Conservation (phyloP, 441 rosid genomes). For the Syzygium malaccense region DNA sequence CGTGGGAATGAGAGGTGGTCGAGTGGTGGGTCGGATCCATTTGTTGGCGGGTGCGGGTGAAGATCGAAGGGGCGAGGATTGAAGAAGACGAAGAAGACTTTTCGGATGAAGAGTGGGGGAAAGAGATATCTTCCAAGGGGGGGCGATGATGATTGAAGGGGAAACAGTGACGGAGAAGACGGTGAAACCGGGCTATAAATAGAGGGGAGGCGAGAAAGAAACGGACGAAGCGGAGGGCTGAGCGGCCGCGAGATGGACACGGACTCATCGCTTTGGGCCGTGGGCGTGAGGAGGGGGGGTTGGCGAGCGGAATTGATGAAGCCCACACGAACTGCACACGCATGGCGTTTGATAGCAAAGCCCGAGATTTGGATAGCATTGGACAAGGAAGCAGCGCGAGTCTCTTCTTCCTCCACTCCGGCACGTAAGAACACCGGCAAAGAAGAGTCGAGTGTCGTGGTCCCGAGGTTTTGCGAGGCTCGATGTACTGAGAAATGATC, state of each 20-base stretch:
- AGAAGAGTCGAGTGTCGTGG: too few relatives aligned
- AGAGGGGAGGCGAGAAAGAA: not conserved
- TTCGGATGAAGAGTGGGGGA: not conserved
- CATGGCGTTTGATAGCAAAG: not conserved
- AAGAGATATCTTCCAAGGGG: too few relatives aligned
- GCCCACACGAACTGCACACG: not conserved
- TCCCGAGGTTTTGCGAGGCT: too few relatives aligned
- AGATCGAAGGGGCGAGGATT: not conserved
- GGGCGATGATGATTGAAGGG: not conserved
- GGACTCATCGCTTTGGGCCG: not conserved
- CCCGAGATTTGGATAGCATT: not conserved
- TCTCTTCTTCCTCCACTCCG: too few relatives aligned
- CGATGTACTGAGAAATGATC: too few relatives aligned
- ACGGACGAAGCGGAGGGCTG: not conserved
- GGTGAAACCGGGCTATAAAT: not conserved
- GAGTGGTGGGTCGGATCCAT: not conserved
- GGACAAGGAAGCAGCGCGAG: too few relatives aligned
- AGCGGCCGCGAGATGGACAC: not conserved
- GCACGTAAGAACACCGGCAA: too few relatives aligned
- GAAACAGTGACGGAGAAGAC: not conserved
- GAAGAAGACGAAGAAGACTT: not conserved
- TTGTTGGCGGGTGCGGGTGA: not conserved
- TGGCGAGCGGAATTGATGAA: not conserved
- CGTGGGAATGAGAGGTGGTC: not conserved
- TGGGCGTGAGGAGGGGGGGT: not conserved